Evolutionary conservation across 2,329 filamentous ascomycete genomes (phyloP).

Genomic region (Colletotrichum tamarilloi): DNA sequence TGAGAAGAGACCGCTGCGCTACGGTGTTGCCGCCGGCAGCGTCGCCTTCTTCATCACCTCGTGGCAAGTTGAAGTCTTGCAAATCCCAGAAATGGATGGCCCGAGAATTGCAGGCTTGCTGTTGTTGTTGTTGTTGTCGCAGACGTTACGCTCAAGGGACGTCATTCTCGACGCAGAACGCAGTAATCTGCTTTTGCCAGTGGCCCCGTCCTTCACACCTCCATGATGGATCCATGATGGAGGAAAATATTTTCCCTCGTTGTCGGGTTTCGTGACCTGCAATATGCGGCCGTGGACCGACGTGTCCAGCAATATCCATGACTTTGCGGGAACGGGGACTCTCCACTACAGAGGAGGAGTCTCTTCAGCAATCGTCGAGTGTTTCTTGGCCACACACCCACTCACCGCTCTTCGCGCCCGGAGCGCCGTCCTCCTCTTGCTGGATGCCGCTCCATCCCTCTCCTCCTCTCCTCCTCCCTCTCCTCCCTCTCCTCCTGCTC

Average conservation of each 20-base stretch:
- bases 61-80: slow-evolving; percentile 4
- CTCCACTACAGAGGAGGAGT: neutral
- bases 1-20: neutral
- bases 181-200: slow-evolving; percentile 7
- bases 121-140: neutral
- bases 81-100: neutral
- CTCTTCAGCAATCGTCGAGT: neutral
- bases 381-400: slow-evolving; percentile 15
- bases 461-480: neutral
- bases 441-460: slow-evolving; percentile 1
- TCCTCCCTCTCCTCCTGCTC: neutral
- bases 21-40: slow-evolving; percentile 27
- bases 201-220: neutral
- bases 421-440: slow-evolving; percentile 1
- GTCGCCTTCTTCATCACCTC: slow-evolving; percentile 23
- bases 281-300: neutral
- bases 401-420: slow-evolving; percentile 27
- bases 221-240: neutral
- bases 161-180: slow-evolving; percentile 10
- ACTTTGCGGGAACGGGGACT: neutral
- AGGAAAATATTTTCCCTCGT: neutral
- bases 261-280: slow-evolving; percentile 6
- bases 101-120: neutral
- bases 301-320: neutral
- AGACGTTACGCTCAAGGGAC: neutral